Evolutionary conservation across 192 early-diverging fungal species (phyloP).

Genomic region (Jimgerdemannia flammicorona): DNA sequence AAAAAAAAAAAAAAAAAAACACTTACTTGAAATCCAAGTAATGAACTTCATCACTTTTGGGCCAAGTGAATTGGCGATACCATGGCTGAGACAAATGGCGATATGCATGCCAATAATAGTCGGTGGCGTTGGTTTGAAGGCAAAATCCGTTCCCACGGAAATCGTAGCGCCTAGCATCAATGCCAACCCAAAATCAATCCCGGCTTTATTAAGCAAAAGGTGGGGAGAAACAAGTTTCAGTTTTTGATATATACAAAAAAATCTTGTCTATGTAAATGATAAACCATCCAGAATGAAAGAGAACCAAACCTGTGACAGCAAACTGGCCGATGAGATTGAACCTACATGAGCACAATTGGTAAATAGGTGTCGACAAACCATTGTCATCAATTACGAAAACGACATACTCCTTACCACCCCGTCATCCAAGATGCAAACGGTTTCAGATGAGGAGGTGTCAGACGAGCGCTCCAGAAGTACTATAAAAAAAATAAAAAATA

Average conservation of each 20-base stretch:
- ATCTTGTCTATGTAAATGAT: no score
- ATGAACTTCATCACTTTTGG: constrained; percentile 23
- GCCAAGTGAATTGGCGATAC: constrained; percentile 39
- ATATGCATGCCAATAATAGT: constrained; percentile 37
- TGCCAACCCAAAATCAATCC: constrained; percentile 46
- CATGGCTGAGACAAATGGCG: constrained; percentile 39
- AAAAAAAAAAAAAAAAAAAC: no score
- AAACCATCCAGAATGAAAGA: neutral
- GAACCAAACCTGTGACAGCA: constrained; percentile 40
- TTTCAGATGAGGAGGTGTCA: constrained; percentile 20
- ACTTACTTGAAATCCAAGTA: constrained; percentile 3
- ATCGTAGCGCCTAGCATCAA: constrained; percentile 40
- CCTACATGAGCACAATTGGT: no score
- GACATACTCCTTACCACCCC: constrained; percentile 24
- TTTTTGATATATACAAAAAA: no score
- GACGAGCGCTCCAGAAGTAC: constrained; percentile 23
- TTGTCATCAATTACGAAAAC: no score
- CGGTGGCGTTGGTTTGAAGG: constrained; percentile 17
- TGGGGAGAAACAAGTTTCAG: no score
- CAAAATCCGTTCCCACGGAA: constrained; percentile 20
- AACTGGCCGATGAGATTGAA: constrained; percentile 51
- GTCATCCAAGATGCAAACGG: constrained; percentile 51
- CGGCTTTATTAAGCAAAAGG: constrained; percentile 13
- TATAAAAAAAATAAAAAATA: no score
- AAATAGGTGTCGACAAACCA: no score